Evolutionary conservation across 768 basidiomycete genomes (phyloP), one percentile per base, ranked within the genome.

Genomic region (Coprinopsis strossmayeri): DNA sequence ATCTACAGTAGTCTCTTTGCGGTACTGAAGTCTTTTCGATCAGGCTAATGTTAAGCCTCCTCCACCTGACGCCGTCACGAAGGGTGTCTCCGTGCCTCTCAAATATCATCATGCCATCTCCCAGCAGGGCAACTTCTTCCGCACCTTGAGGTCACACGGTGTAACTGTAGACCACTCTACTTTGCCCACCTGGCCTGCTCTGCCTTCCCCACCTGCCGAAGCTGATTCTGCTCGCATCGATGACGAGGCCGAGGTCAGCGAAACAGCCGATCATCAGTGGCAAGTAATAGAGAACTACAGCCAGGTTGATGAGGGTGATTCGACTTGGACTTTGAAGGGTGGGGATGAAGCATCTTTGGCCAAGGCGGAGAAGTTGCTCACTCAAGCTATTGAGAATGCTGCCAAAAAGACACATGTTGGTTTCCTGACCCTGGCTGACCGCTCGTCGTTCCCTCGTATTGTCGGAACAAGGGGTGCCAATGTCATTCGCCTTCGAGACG

Each of bases 391-490:
- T 58, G 73, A 79, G 53, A 76, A 79, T 56, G 91, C 91, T 15
- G 72, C 81, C 55, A 70, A 71, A 51, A 83, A 86, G 73, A 77
- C 83, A 1, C 84, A 89, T 55, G 81, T 89, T 55, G 92, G 89
- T 7, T 91, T 87, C 76, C 73, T 95, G 48, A 92, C 86, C 7
- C 72, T 95, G 34, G 69, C 81, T 34, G 87, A 92, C 61, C 82
- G 91, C 53, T 79, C 84, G 28, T 77, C 77, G 27, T 97, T 97
- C 81, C 93, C 94, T 12, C 77, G 91, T 55, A 94, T 97, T 56
- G 91, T 97, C 53, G 94, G 94, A 32, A 69, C 85, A 10, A 95
- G 94, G 68, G 93, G 93, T 46, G 72, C 91, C 23, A 97, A 91
- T 57, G 88, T 97, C 44, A 76, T 86, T 45, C 86, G 93, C 42